These are phyloP conservation scores for Leptographium lundbergii DNA, from an alignment of 2,329 filamentous ascomycete genomes.

Conservation along the genomic window DNA sequence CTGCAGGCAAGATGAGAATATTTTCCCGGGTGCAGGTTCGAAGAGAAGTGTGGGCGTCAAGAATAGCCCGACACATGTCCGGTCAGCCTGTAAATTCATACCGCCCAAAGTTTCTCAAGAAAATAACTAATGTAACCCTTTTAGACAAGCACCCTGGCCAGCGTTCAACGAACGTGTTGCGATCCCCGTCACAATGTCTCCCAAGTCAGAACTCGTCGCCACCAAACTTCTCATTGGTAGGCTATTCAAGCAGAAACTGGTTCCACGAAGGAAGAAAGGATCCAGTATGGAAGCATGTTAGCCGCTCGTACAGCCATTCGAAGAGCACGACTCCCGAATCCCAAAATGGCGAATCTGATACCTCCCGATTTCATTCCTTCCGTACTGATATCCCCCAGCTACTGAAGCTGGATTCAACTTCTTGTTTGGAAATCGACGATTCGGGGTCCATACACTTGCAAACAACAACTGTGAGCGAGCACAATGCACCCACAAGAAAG, in stretches of 20 bases:
- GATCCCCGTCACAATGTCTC: not conserved
- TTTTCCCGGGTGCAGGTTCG: not conserved
- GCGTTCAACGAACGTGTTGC: not conserved
- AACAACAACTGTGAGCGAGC: not conserved
- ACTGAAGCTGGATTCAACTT: not conserved
- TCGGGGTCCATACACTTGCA: not conserved
- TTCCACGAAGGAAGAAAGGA: not conserved
- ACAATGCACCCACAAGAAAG: not conserved
- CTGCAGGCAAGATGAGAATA: not conserved
- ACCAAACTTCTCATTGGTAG: not conserved
- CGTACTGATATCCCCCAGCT: not conserved
- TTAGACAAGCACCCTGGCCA: not conserved
- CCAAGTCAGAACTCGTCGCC: not conserved
- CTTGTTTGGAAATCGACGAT: not conserved
- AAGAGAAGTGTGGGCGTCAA: not conserved
- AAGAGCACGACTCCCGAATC: not conserved
- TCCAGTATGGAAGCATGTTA: not conserved
- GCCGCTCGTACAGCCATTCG: not conserved
- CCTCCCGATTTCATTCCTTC: not conserved
- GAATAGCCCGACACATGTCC: not conserved
- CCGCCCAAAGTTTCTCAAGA: not conserved
- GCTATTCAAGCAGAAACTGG: not conserved
- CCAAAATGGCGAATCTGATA: not conserved
- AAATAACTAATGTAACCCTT: not conserved
- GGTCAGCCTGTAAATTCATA: not conserved